Evolutionary conservation across 2,329 filamentous ascomycete species (phyloP), one percentile per base, ranked within the genome.

Genomic region (Colletotrichum lindemuthianum): DNA sequence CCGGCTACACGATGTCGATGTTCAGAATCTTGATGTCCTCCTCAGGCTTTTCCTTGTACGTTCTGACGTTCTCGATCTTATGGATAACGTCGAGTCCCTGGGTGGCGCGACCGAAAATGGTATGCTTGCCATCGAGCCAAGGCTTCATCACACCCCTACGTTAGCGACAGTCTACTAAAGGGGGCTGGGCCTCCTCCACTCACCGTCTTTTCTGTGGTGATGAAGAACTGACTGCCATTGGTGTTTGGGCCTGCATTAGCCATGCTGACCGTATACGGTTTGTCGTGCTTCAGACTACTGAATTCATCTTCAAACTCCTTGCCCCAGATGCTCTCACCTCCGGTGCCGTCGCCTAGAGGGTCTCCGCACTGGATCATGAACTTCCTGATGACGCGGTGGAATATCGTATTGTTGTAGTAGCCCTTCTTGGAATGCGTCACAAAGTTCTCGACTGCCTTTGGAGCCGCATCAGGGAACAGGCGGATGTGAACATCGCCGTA

Each of bases 1-100:
- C 50, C 11, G 51, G 49, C 72, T 83, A 87, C 67, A 79, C 72
- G 63, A 88, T 78, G 70, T 88, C 86, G 70, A 99, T 97, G 75
- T 92, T 97, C 63, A 99, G 87, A 70, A 99, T 97, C 80, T 97
- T 98, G 72, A 99, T 94, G 75, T 99, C 96, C 73, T 97, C 93
- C 76, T 97, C 92, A 1, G 96, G 96, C 81, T 95, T 97, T 80
- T 99, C 96, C 82, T 90, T 90, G 77, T 91, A 89, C 4, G 93
- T 93, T 74, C 91, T 91, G 13, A 87, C 85, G 75, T 96, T 97
- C 79, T 99, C 96, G 74, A 99, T 99, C 81, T 90, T 92, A 77
- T 98, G 93, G 66, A 99, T 90, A 16, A 99, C 93, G 76, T 99
- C 96, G 74, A 98, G 81, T 0, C 96, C 96, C 74, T 94, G 91